Conservation (phyloP, 192 early-diverging fungal genomes). For the Umbelopsis vinacea region DNA sequence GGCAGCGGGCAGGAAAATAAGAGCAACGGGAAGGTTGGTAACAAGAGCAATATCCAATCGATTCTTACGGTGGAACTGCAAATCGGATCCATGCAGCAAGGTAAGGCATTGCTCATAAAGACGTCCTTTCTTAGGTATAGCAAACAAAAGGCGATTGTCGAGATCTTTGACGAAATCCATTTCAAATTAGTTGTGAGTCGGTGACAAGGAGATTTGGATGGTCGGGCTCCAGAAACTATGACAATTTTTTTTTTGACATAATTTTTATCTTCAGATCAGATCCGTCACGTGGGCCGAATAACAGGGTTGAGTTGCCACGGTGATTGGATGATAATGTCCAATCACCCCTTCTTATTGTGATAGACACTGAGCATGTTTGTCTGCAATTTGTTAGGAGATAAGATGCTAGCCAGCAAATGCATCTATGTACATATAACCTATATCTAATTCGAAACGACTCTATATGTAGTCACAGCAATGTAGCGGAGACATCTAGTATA, state of each 20-base stretch:
- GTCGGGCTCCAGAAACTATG: conserved; percentile 4
- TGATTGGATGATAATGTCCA: background rate
- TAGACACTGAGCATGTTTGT: no score
- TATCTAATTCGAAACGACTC: no score
- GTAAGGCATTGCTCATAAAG: conserved; percentile 88
- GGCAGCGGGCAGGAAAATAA: conserved; percentile 93
- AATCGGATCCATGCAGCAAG: conserved; percentile 88
- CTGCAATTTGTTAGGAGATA: no score
- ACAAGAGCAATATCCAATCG: conserved; percentile 97
- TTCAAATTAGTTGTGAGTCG: conserved; percentile 5
- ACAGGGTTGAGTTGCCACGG: background rate
- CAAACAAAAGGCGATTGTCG: conserved; percentile 83
- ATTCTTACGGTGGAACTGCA: conserved; percentile 93
- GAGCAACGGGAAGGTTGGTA: conserved; percentile 89
- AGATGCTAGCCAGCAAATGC: no score
- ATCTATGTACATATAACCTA: no score
- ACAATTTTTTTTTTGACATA: conserved; percentile 20
- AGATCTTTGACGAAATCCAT: conserved; percentile 69
- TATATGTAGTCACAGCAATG: no score
- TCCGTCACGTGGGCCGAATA: background rate
- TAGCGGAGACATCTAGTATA: no score
- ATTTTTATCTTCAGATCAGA: background rate
- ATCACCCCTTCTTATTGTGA: no score
- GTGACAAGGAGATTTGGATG: conserved; percentile 12
- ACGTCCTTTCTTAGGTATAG: conserved; percentile 98